Conservation (phyloP, 805 yeast species). For the Kregervanrija pseudodelftensis region DNA sequence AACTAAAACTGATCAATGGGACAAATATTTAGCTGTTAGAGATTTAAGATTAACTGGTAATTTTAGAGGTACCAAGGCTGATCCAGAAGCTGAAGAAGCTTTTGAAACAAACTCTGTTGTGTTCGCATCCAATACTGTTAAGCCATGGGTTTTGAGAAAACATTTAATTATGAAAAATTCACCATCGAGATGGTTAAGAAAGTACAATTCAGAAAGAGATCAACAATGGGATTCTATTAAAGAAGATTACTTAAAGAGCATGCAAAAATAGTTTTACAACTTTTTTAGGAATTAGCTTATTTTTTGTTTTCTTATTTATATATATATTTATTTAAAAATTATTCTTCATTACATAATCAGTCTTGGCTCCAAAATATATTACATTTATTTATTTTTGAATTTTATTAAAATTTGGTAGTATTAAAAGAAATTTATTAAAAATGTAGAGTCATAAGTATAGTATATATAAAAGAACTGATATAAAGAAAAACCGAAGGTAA, state of each 20-base stretch:
- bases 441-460: too few species aligned
- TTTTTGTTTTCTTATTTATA: too few species aligned
- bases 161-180: slow-evolving; percentile 34
- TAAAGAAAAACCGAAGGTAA: too few species aligned
- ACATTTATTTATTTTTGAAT: too few species aligned
- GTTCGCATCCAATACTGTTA: slow-evolving; percentile 25
- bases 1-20: slow-evolving; percentile 47
- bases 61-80: slow-evolving; percentile 59
- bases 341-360: too few species aligned
- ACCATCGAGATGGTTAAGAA: slow-evolving; percentile 31
- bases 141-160: slow-evolving; percentile 33
- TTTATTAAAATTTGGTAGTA: too few species aligned
- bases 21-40: slow-evolving; percentile 54
- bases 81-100: slow-evolving; percentile 64
- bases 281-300: neutral
- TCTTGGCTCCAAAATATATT: too few species aligned
- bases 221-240: slow-evolving; percentile 27
- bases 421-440: too few species aligned
- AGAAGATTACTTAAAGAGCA: slow-evolving; percentile 29
- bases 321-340: too few species aligned
- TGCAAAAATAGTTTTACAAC: slow-evolving; percentile 21
- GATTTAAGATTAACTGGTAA: slow-evolving; percentile 74
- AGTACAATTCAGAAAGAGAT: slow-evolving; percentile 28
- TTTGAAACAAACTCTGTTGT: slow-evolving; percentile 62
- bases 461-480: too few species aligned